phyloP scores from a whole-genome alignment of 345 rosid genomes.

The Salix suchowensis region DNA sequence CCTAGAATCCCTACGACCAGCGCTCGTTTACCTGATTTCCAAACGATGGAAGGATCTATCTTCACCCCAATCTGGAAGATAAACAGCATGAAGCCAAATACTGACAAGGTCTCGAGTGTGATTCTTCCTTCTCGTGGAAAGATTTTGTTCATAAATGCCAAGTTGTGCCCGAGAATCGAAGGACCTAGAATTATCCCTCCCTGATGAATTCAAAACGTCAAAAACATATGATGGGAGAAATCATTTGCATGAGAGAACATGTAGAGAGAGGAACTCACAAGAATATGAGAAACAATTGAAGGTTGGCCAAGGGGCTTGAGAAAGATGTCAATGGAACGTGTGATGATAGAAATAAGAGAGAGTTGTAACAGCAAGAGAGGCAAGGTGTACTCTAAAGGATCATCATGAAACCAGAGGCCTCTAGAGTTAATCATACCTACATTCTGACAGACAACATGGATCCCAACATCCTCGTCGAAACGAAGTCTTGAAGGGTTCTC shows the following conservation, averaged over 20 bases:
- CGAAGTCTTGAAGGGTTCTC: neutral
- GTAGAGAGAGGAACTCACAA: neutral
- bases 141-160: constrained; percentile 12
- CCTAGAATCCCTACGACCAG: constrained; percentile 6
- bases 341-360: constrained; percentile 13
- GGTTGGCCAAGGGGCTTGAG: constrained; percentile 20
- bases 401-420: constrained; percentile 11
- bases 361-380: constrained; percentile 16
- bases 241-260: neutral
- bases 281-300: constrained; percentile 19
- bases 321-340: constrained; percentile 8
- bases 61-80: constrained; percentile 39
- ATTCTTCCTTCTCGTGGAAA: constrained; percentile 27
- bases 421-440: neutral
- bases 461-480: neutral
- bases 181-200: constrained; percentile 44
- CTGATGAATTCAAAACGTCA: constrained; percentile 16
- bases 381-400: constrained; percentile 12
- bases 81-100: constrained; percentile 34
- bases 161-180: constrained; percentile 31
- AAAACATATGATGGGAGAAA: neutral
- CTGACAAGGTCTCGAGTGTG: constrained; percentile 25
- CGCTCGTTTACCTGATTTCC: constrained; percentile 5
- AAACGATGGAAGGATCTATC: constrained; percentile 21
- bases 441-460: constrained; percentile 6